Base-by-base conservation (phyloP, 441 rosid genomes). In the Populus hybrid region DNA sequence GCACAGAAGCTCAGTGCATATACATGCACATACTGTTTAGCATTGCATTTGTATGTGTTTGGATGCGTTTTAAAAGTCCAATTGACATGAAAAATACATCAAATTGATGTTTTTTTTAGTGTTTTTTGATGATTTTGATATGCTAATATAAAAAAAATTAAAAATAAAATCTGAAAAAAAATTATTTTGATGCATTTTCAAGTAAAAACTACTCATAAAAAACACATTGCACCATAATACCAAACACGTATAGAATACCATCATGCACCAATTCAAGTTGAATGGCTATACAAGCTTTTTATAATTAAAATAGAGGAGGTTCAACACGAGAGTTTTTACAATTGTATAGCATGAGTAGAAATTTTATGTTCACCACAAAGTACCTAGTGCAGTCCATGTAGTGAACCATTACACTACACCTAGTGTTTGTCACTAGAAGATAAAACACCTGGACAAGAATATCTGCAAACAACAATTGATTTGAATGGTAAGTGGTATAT, bases 241-340 rank as follows among this genome's bases (percentile, higher is more conserved):
- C 57, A 46, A 46, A 46, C 57, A 46, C 14, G 12, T 10, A 35
- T 50, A 36, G 7, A 70, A 36, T 64, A 35, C 59, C 36, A 64
- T 23, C 36, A 74, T 24, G 23, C 26, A 73, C 63, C 63, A 36
- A 73, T 16, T 59, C 40, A 70, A 76, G 57, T 50, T 36, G 50
- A 70, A 34, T 68, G 28, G 74, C 79, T 76, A 59, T 76, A 76
- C 79, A 77, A 70, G 23, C 12, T 12, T 59, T 76, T 35, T 69
- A 69, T 35, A 76, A 14, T 59, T 57, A 28, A 69, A 8, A 35
- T 19, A 24, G 53, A 67, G 50, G 53, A 67, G 50, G 24, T 59
- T 24, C 34, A 40, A 46, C 7, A 4, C 4, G 16, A 53, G n/a
- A 16, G 61, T 53, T 53, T 14, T 53, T 18, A 53, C 61, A 53